Evolutionary conservation across 306 rosid genomes (phyloP), one percentile per base, ranked within the genome.

Genomic region (Sophora flavescens): DNA sequence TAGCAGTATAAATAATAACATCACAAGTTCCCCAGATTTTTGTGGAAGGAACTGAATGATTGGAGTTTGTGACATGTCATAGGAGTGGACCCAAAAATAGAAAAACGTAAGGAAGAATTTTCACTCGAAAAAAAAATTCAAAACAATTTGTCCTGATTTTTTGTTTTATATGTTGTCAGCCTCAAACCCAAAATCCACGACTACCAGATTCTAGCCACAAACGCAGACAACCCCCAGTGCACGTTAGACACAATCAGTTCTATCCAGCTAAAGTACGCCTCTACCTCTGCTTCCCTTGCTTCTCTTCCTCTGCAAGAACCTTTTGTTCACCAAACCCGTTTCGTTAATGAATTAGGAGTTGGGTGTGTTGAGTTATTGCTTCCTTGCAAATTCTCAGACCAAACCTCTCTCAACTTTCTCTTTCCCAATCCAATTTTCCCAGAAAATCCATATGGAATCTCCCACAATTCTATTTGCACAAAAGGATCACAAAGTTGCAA

Each of bases 321-420:
- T 82, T 61, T 44, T 72, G 33, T 14, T 42, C 66, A 68, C 77
- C 74, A 36, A 78, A 63, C 68, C 72, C 16, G 1, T 80, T 76
- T 77, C 8, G 0, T 50, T 77, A 18, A 84, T 81, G 87, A 85
- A 72, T 81, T 39, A 17, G 30, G 58, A 84, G 45, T 45, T 73
- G 17, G 35, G 7, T 68, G 30, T 18, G 47, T 44, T 57, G n/a
- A 2, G 64, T 38, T 70, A 92, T 92, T 97, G 96, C 97, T 59
- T 86, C 88, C 7, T 48, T 84, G 16, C 93, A 89, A 58, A 56
- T 87, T 45, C 65, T 89, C 72, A 90, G 88, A 81, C 86, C 88
- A 38, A 57, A 88, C 14, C 83, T 85, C 52, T 81, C 95, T 72
- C 86, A 91, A 4, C 67, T 85, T 73, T 80, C 96, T 2, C 70